These are phyloP conservation scores for Ophiocordyceps unilateralis DNA, from an alignment of 2,329 filamentous ascomycete genomes.

Conservation along the genomic window DNA sequence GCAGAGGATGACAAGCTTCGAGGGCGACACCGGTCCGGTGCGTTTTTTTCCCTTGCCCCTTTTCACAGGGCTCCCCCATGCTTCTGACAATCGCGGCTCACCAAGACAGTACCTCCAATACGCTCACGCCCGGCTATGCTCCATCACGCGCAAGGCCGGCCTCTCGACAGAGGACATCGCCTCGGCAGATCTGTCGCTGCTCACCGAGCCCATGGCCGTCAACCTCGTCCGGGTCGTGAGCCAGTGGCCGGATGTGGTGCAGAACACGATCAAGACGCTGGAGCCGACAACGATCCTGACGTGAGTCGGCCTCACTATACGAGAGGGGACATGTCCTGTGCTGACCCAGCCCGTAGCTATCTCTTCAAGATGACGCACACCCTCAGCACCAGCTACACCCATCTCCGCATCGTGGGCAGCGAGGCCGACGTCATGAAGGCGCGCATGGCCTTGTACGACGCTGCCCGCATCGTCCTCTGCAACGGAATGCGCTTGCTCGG, in stretches of 20 bases:
- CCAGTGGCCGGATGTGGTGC: conserved; percentile 71
- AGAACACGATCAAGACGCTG: conserved; percentile 69
- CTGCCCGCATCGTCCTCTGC: conserved; percentile 55
- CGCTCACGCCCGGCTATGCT: conserved; percentile 55
- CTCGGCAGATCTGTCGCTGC: conserved; percentile 46
- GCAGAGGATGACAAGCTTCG: conserved; percentile 67
- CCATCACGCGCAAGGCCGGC: conserved; percentile 39
- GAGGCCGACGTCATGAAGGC: conserved; percentile 49
- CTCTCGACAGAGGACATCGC: conserved; percentile 40
- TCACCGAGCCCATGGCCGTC: conserved; percentile 54
- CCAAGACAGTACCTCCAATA: conserved; percentile 51
- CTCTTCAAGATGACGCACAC: conserved; percentile 77
- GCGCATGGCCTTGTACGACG: conserved; percentile 42
- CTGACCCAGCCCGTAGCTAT: conserved; percentile 21
- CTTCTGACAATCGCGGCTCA: background rate
- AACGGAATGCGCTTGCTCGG: conserved; percentile 77
- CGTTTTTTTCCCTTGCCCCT: background rate
- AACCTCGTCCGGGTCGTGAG: conserved; percentile 61
- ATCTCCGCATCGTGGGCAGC: conserved; percentile 65
- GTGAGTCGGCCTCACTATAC: background rate
- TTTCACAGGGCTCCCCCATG: too few relatives aligned
- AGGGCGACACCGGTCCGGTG: conserved; percentile 62
- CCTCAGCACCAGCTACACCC: conserved; percentile 66
- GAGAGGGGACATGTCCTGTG: background rate
- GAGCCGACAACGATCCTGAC: conserved; percentile 44